These are phyloP conservation scores for Talaromyces amestolkiae DNA, from an alignment of 2,329 filamentous ascomycete genomes.

Conservation along the genomic window DNA sequence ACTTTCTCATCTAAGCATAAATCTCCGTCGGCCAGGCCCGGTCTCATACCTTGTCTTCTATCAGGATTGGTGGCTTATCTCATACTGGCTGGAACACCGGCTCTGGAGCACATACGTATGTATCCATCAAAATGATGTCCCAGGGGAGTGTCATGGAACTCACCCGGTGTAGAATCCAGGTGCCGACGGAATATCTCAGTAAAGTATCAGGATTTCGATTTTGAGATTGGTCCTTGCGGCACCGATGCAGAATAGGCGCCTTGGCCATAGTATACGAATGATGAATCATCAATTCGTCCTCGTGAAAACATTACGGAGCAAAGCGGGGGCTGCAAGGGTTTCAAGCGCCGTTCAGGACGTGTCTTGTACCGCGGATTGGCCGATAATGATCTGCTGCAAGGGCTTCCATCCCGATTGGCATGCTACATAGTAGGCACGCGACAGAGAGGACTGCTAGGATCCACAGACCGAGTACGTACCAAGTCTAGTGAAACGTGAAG, in stretches of 20 bases:
- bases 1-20: slow-evolving; percentile 6
- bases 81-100: not conserved
- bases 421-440: not conserved
- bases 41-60: not conserved
- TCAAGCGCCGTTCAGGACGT: not conserved
- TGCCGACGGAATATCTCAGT: not conserved
- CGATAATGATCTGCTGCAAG: not conserved
- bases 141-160: not conserved
- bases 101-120: not conserved
- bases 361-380: not conserved
- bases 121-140: not conserved
- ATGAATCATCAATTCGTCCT: not conserved
- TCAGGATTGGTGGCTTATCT: slow-evolving; percentile 2
- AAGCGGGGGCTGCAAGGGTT: not conserved
- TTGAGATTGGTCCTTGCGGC: slow-evolving; percentile 5
- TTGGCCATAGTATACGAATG: not conserved
- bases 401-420: not conserved
- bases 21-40: not conserved
- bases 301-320: not conserved
- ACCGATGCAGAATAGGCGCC: not conserved
- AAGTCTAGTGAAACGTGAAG: not conserved
- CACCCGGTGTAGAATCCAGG: not conserved
- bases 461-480: not conserved
- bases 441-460: not conserved
- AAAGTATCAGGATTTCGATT: not conserved